phyloP scores from a whole-genome alignment of 2,329 filamentous ascomycete genomes.

The Hypoxylon sp. region DNA sequence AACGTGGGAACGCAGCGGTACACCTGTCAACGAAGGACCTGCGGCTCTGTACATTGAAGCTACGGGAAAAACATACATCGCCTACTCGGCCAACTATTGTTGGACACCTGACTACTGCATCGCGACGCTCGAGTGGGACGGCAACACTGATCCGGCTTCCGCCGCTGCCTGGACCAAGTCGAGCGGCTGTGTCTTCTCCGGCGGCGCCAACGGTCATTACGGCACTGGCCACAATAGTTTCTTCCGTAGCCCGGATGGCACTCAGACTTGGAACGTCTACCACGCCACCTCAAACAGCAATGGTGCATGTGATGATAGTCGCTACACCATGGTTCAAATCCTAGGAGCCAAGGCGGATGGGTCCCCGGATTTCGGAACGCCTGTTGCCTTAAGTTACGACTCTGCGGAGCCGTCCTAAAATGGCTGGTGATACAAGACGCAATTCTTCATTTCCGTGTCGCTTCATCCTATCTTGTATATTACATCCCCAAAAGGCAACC shows the following conservation, averaged over 20 bases:
- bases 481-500: too few relatives aligned
- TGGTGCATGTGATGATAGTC: conserved; percentile 67
- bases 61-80: conserved; percentile 66
- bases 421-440: too few relatives aligned
- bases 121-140: conserved; percentile 68
- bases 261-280: conserved; percentile 69
- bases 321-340: conserved; percentile 69
- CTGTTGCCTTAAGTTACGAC: conserved; percentile 38
- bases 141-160: conserved; percentile 62
- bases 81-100: conserved; percentile 70
- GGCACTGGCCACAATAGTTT: conserved; percentile 72
- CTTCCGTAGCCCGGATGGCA: conserved; percentile 69
- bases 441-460: too few relatives aligned
- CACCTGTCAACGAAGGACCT: conserved; percentile 69
- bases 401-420: conserved; percentile 13
- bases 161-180: conserved; percentile 66
- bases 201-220: conserved; percentile 68
- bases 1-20: conserved; percentile 63
- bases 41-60: conserved; percentile 64
- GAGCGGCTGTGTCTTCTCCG: conserved; percentile 64
- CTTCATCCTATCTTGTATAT: too few relatives aligned
- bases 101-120: conserved; percentile 70
- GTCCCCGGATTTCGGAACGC: conserved; percentile 66
- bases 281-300: conserved; percentile 66
- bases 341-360: conserved; percentile 67